Evolutionary conservation across 176 grass and related monocot species (phyloP).

Genomic region (Paspalum vaginatum): DNA sequence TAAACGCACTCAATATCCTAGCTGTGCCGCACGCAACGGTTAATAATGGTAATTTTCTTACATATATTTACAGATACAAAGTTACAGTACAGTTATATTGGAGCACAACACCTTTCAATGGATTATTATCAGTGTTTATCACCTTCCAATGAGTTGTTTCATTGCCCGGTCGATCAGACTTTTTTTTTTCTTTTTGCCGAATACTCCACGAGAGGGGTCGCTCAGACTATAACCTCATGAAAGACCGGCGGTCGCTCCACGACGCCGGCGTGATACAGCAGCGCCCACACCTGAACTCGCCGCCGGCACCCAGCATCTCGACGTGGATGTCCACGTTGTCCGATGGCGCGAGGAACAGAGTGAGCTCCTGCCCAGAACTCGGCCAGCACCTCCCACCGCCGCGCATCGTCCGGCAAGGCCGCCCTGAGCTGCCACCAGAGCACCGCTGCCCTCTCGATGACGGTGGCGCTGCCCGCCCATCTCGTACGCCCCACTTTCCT

Average conservation of each 20-base stretch:
- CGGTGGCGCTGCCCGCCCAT: conserved; percentile 9
- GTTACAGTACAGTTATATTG: no score
- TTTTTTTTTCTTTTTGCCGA: no score
- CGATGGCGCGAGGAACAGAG: conserved; percentile 54
- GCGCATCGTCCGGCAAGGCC: neutral
- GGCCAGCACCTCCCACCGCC: conserved; percentile 44
- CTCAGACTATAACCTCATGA: no score
- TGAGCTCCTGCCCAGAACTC: conserved; percentile 54
- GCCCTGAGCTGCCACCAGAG: conserved; percentile 39
- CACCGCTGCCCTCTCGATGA: conserved; percentile 46
- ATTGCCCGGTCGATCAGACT: no score
- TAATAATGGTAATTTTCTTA: no score
- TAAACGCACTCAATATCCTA: no score
- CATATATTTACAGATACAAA: no score
- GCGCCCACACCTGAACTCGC: conserved; percentile 58
- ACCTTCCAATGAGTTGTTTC: no score
- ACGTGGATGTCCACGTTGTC: conserved; percentile 55
- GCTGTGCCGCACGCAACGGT: no score
- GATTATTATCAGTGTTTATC: no score
- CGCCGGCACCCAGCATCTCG: conserved; percentile 53
- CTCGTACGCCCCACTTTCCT: neutral
- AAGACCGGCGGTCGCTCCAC: conserved; percentile 31
- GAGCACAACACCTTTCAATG: no score
- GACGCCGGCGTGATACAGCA: conserved; percentile 52
- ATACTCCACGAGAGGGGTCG: no score